Evolutionary conservation across 1,139 yeast species (phyloP), one percentile per base, ranked within the genome.

Genomic region (Saccharomyces hybrid): DNA sequence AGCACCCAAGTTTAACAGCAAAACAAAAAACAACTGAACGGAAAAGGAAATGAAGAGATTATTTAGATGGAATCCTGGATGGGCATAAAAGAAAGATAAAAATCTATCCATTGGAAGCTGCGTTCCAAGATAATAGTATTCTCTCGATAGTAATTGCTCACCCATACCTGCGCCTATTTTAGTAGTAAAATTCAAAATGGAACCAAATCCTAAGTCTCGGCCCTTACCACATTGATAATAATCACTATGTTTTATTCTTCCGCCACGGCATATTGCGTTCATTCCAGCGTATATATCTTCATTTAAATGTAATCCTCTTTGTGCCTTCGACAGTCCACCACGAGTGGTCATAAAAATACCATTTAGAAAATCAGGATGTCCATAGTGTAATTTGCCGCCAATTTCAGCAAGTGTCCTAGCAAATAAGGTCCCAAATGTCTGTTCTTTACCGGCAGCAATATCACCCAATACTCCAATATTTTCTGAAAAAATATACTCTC

Each of bases 151-250:
- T 66, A 88, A 78, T 63, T 89, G 97, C 65, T 89, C 97, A 0
- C 96, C 97, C 97, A 89, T 89, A 1, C 97, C 97, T 47, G 96
- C 91, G 0, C 97, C 97, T 64, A 89, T 88, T 65, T 89, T 89
- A 0, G 93, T 83, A 0, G 95, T 88, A 67, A 89, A 89, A 64
- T 88, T 88, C 58, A 88, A 74, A 51, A 89, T 87, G 0, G 96
- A 86, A 0, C 87, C 84, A 69, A 89, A 89, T 0, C 97, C 97
- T 44, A 89, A 74, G 71, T 89, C 97, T 58, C 97, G 75, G 0
- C 97, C 97, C 68, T 89, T 89, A 0, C 97, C 97, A 72, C 97
- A 89, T 65, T 89, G 97, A 64, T 79, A 84, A 65, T 85, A 89
- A 65, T 89, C 97, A 66, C 93, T 84, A 66, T 89, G 96, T 64